phyloP scores from a whole-genome alignment of 495 filamentous ascomycete species.

The Lepidopterella palustris region DNA sequence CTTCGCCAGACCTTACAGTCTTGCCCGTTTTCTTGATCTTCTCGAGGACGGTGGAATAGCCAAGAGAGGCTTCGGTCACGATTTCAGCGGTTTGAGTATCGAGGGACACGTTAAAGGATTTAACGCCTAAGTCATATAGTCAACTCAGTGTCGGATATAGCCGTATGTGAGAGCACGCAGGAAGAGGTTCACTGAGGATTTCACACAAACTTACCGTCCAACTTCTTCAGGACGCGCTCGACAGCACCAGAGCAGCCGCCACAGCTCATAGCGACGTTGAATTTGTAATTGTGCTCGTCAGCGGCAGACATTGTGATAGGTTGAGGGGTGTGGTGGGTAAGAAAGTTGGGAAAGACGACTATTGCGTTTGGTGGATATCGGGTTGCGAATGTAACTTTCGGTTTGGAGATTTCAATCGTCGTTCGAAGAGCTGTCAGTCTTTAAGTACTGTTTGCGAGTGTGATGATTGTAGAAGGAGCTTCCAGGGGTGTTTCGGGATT shows the following conservation, averaged over 20 bases:
- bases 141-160: not conserved
- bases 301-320: constrained; percentile 45
- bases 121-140: constrained; percentile 56
- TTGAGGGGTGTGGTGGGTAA: not conserved
- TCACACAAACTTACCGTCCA: constrained; percentile 60
- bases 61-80: constrained; percentile 54
- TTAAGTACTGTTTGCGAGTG: no score
- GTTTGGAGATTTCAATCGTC: not conserved
- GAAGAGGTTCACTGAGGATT: not conserved
- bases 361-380: not conserved
- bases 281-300: constrained; percentile 63
- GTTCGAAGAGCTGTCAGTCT: not conserved
- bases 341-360: not conserved
- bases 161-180: not conserved
- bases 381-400: not conserved
- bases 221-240: constrained; percentile 88
- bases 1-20: constrained; percentile 69
- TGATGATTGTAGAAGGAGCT: no score
- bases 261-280: constrained; percentile 64
- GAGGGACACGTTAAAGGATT: constrained; percentile 78
- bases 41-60: constrained; percentile 73
- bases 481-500: constrained; percentile 27
- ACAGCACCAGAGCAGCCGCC: constrained; percentile 66
- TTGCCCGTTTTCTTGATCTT: constrained; percentile 96
- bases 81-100: constrained; percentile 73